Evolutionary conservation across 257 asterid genomes (phyloP).

Genomic region (Capsicum pubescens): DNA sequence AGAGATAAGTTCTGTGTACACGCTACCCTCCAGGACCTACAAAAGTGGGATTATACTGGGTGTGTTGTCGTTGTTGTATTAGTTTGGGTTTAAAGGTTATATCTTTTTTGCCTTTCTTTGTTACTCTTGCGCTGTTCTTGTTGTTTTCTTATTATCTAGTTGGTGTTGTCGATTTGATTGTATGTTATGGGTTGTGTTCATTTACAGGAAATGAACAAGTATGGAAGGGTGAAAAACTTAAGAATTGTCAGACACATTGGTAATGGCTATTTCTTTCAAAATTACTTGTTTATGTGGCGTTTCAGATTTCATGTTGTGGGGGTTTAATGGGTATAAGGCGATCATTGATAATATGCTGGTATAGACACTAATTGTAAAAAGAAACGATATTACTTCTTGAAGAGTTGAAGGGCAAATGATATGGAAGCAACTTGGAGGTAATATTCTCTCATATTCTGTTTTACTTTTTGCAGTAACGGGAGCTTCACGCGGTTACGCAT

Average conservation of each 20-base stretch:
- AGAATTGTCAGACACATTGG: constrained; percentile 82
- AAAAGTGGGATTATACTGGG: no score
- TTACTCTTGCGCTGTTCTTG: neutral
- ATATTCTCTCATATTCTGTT: neutral
- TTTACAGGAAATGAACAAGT: constrained; percentile 77
- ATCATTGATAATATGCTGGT: neutral
- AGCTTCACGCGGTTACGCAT: constrained; percentile 93
- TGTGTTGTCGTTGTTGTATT: neutral
- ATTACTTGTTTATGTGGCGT: neutral
- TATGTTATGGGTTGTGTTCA: neutral
- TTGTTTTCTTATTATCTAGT: neutral
- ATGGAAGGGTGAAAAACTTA: constrained; percentile 81
- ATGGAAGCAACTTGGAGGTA: constrained; percentile 13
- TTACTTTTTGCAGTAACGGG: constrained; percentile 71
- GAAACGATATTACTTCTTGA: neutral
- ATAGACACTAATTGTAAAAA: neutral
- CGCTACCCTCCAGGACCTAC: no score
- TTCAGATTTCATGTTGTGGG: neutral
- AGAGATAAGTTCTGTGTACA: no score
- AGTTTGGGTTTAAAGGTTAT: neutral
- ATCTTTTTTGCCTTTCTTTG: neutral
- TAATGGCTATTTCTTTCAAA: neutral
- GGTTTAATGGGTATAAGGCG: neutral
- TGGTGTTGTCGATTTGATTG: neutral
- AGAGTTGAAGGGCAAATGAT: neutral